These are phyloP conservation scores for Alternaria postmessia DNA, from an alignment of 2,329 filamentous ascomycete species.

Conservation along the genomic window DNA sequence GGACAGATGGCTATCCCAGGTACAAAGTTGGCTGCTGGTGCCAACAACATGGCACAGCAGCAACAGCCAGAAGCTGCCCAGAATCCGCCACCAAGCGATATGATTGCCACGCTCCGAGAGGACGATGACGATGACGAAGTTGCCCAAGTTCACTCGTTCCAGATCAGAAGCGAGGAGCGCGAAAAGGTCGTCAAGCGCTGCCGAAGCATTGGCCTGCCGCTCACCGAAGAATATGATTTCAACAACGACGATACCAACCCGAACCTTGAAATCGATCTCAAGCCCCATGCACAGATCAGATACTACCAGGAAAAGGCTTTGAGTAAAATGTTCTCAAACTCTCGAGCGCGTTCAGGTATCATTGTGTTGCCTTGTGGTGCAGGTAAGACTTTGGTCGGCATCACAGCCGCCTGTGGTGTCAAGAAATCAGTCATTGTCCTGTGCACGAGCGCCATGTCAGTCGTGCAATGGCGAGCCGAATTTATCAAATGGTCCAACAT, in stretches of 20 bases:
- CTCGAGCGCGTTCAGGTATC: slow-evolving; percentile 94
- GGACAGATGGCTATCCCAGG: slow-evolving; percentile 90
- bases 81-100: slow-evolving; percentile 59
- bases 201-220: slow-evolving; percentile 82
- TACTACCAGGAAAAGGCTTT: slow-evolving; percentile 97
- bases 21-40: slow-evolving; percentile 89
- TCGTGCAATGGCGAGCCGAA: slow-evolving; percentile 94
- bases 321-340: slow-evolving; percentile 99
- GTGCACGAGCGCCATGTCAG: slow-evolving; percentile 97
- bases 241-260: slow-evolving; percentile 88
- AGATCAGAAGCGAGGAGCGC: slow-evolving; percentile 83
- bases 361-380: slow-evolving; percentile 97
- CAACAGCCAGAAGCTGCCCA: slow-evolving; percentile 37
- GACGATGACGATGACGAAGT: slow-evolving; percentile 87
- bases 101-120: slow-evolving; percentile 70
- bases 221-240: slow-evolving; percentile 97
- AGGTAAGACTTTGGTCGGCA: slow-evolving; percentile 97
- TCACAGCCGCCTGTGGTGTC: slow-evolving; percentile 96
- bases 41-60: slow-evolving; percentile 69
- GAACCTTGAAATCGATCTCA: slow-evolving; percentile 91
- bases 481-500: slow-evolving; percentile 99
- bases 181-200: slow-evolving; percentile 91
- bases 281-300: slow-evolving; percentile 87
- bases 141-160: slow-evolving; percentile 90
- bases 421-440: slow-evolving; percentile 96